phyloP scores from a whole-genome alignment of 192 early-diverging fungal genomes.

The Glomus cerebriforme region DNA sequence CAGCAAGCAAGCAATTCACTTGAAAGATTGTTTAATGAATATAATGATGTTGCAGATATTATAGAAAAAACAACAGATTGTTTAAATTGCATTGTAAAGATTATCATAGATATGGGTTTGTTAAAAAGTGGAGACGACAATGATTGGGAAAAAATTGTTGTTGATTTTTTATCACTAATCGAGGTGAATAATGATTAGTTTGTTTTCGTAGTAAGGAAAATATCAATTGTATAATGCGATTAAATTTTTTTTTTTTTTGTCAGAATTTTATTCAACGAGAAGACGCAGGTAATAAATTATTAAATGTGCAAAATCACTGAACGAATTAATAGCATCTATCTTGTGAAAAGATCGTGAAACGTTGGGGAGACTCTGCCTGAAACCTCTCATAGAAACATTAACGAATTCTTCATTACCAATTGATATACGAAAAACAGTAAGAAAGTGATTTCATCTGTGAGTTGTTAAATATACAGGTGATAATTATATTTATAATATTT shows the following conservation, averaged over 20 bases:
- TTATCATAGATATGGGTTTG: background rate
- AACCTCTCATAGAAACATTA: constrained; percentile 1
- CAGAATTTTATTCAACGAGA: background rate
- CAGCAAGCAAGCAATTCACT: background rate
- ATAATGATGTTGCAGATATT: background rate
- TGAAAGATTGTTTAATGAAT: background rate
- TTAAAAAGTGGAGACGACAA: background rate
- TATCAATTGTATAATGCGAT: background rate
- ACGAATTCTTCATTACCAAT: background rate
- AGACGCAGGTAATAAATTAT: background rate
- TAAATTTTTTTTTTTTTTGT: background rate
- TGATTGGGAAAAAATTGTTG: constrained; percentile 21
- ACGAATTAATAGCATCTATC: no score
- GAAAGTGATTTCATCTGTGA: background rate
- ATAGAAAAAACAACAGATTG: background rate
- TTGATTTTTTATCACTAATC: constrained; percentile 12
- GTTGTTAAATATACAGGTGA: no score
- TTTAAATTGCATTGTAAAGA: background rate
- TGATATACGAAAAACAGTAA: constrained; percentile 14
- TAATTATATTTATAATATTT: no score
- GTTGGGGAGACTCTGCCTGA: background rate
- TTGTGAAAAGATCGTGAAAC: background rate
- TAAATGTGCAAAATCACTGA: no score
- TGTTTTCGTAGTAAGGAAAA: background rate
- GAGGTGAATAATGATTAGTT: constrained; percentile 1